These are phyloP conservation scores for Teratosphaeria epicoccoides DNA, from an alignment of 2,329 filamentous ascomycete genomes.

Conservation along the genomic window DNA sequence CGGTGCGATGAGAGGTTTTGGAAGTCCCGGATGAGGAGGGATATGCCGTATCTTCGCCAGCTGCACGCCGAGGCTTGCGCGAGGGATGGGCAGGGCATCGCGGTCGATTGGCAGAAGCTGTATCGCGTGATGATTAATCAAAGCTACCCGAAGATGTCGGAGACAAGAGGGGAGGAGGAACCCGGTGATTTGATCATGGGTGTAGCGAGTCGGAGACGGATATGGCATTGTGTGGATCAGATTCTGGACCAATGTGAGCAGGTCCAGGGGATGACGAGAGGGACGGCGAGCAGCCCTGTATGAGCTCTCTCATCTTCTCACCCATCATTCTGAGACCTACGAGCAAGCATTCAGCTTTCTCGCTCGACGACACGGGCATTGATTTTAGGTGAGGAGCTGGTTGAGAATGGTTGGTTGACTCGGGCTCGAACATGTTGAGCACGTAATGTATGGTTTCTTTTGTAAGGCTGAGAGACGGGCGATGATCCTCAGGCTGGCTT, in stretches of 20 bases:
- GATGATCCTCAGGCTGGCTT: no score
- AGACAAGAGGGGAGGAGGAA: not conserved
- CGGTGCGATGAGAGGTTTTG: not conserved
- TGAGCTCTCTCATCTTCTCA: no score
- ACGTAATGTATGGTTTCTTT: no score
- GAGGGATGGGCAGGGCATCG: not conserved
- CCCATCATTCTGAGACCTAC: no score
- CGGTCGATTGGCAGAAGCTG: not conserved
- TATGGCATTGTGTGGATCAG: not conserved
- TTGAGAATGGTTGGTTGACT: no score
- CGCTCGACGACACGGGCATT: no score
- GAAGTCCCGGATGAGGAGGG: not conserved
- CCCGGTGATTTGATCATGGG: not conserved
- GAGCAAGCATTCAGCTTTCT: no score
- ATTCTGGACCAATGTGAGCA: not conserved
- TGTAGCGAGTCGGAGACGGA: not conserved
- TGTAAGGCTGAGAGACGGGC: no score
- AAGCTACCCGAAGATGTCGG: not conserved
- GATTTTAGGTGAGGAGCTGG: no score
- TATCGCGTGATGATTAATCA: not conserved
- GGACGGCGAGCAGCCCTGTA: not conserved
- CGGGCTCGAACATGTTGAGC: no score
- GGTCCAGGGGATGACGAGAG: not conserved
- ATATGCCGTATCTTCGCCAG: not conserved
- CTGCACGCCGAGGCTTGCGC: not conserved